Percentiles rank a stretch among this genome's conserved stretches.
Evolutionary conservation across 345 rosid species (phyloP).

Genomic region (Lagerstroemia speciosa): DNA sequence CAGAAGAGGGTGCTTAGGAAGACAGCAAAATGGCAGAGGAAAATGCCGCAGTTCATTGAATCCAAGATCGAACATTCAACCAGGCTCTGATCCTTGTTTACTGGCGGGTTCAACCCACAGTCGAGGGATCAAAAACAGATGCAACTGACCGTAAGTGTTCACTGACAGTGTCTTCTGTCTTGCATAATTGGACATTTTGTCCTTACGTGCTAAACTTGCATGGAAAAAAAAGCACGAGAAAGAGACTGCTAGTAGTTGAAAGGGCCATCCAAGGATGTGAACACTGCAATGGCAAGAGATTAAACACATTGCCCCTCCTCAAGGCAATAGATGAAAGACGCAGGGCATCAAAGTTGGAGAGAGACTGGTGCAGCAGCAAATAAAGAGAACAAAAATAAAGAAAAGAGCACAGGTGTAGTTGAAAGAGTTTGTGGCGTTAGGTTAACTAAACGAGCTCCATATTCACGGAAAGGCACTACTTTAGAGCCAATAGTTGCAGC

Average conservation of each 20-base stretch:
- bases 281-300: not conserved
- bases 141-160: no score
- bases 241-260: not conserved
- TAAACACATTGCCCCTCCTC: not conserved
- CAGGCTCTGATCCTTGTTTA: not conserved
- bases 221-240: not conserved
- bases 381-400: not conserved
- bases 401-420: not conserved
- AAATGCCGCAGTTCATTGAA: not conserved
- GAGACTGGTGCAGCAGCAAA: not conserved
- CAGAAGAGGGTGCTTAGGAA: not conserved
- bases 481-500: not conserved
- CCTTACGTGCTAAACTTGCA: not conserved
- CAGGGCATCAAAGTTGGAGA: not conserved
- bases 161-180: no score
- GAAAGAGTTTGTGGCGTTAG: not conserved
- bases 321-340: no score
- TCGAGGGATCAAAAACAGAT: no score
- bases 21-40: not conserved
- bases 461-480: not conserved
- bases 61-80: not conserved
- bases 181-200: not conserved
- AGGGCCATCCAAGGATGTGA: not conserved
- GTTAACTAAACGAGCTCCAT: not conserved
- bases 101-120: conserved; percentile 2